A percentile compares a stretch with the other conserved stretches of the same genome.
phyloP scores from a whole-genome alignment of 2,329 filamentous ascomycete species.

The Juglanconis oblonga region DNA sequence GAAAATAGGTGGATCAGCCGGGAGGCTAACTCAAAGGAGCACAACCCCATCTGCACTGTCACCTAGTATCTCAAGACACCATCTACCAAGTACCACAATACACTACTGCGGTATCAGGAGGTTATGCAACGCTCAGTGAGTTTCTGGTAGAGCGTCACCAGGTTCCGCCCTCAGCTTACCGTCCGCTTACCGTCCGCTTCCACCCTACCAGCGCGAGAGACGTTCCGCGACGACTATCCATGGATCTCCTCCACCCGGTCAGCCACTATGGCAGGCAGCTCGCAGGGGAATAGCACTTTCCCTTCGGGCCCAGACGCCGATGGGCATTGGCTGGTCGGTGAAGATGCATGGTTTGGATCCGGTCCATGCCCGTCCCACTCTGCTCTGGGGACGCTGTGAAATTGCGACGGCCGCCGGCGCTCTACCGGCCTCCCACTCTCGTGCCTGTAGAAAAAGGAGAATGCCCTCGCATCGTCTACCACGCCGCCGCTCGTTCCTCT shows the following conservation, averaged over 20 bases:
- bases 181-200: too few relatives aligned
- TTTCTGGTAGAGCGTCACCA: too few relatives aligned
- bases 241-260: not conserved
- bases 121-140: too few relatives aligned
- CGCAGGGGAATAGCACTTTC: not conserved
- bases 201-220: too few relatives aligned
- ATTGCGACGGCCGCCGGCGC: constrained; percentile 1
- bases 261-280: not conserved
- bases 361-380: not conserved
- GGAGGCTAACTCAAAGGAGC: too few relatives aligned
- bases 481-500: not conserved
- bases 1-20: too few relatives aligned
- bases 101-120: too few relatives aligned
- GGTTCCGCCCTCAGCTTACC: too few relatives aligned
- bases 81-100: too few relatives aligned
- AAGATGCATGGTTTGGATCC: constrained; percentile 12
- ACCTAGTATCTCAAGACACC: too few relatives aligned
- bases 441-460: constrained; percentile 10
- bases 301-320: not conserved
- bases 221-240: not conserved
- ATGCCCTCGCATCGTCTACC: constrained; percentile 1
- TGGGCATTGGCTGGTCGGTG: not conserved
- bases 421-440: not conserved
- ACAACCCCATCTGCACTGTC: too few relatives aligned
- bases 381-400: not conserved